phyloP scores from a whole-genome alignment of 2,329 filamentous ascomycete genomes.

The Penicillium sp. region DNA sequence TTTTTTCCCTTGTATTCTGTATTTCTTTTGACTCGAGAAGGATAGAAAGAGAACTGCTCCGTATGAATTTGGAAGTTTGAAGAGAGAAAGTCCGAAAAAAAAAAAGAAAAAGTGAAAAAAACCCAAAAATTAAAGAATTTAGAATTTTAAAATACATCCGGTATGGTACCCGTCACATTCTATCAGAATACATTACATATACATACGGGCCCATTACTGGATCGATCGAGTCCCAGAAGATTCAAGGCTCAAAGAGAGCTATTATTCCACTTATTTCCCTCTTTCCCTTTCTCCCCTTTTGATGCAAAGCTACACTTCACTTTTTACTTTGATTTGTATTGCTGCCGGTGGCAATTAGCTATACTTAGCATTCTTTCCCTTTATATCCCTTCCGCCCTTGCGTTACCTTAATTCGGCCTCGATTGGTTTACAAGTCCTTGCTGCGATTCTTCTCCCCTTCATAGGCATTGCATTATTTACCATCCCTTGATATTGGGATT shows the following conservation, averaged over 20 bases:
- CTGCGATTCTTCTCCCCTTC: constrained; percentile 19
- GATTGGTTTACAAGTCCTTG: constrained; percentile 16
- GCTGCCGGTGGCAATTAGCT: constrained; percentile 32
- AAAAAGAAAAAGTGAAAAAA: neutral
- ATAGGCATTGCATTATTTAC: constrained; percentile 13
- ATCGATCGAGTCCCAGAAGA: constrained; percentile 29
- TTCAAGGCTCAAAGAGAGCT: constrained; percentile 16
- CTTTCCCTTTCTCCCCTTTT: constrained; percentile 11
- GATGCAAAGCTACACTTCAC: neutral
- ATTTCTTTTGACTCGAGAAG: no score
- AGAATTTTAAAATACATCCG: neutral
- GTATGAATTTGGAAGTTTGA: no score
- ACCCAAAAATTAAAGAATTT: neutral
- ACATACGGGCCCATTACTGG: constrained; percentile 20
- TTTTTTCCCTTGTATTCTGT: no score
- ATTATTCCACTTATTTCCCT: constrained; percentile 14
- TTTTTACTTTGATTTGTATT: constrained; percentile 14
- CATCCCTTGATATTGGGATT: constrained; percentile 4
- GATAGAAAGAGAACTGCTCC: no score
- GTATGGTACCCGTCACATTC: constrained; percentile 7
- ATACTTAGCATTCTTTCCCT: constrained; percentile 12
- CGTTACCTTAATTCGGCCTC: constrained; percentile 13
- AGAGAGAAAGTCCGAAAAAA: no score
- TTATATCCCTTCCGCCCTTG: constrained; percentile 26
- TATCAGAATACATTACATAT: constrained; percentile 2